These are phyloP conservation scores for Candida ascalaphidarum DNA, from an alignment of 805 yeast species.

Conservation along the genomic window DNA sequence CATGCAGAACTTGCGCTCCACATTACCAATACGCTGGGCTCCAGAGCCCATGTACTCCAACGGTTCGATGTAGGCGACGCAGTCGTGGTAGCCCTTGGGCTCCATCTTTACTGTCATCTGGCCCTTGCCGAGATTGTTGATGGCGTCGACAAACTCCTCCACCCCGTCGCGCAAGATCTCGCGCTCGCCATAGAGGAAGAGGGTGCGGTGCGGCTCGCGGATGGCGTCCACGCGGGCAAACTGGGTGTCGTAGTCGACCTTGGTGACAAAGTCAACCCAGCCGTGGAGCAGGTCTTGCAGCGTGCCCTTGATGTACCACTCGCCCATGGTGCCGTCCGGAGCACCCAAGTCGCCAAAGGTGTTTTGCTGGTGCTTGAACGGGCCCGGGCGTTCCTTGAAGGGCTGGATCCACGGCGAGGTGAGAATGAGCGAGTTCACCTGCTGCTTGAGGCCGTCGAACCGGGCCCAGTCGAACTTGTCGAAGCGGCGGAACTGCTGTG, in stretches of 20 bases:
- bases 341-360: conserved; percentile 30
- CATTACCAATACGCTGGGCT: no score
- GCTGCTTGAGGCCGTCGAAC: conserved; percentile 16
- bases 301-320: conserved; percentile 18
- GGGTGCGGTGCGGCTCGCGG: conserved; percentile 10
- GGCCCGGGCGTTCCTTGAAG: no score
- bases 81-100: conserved; percentile 27
- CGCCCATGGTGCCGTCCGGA: conserved; percentile 18
- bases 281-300: conserved; percentile 7
- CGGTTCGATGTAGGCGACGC: conserved; percentile 24
- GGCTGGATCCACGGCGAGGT: conserved; percentile 32
- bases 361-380: no score
- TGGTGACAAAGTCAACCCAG: conserved; percentile 14
- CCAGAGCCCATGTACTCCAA: no score
- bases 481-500: conserved; percentile 11
- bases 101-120: conserved; percentile 14
- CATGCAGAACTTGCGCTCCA: no score
- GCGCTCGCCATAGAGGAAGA: conserved; percentile 22
- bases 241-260: conserved; percentile 11
- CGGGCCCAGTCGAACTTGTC: conserved; percentile 10
- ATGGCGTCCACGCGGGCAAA: conserved; percentile 19
- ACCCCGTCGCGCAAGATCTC: conserved; percentile 22
- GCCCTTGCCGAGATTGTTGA: conserved; percentile 9
- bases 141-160: conserved; percentile 14
- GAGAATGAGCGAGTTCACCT: conserved; percentile 16